Evolutionary conservation across 352 stramenopile genomes (phyloP).

Genomic region (Elongisporangium anandrum): DNA sequence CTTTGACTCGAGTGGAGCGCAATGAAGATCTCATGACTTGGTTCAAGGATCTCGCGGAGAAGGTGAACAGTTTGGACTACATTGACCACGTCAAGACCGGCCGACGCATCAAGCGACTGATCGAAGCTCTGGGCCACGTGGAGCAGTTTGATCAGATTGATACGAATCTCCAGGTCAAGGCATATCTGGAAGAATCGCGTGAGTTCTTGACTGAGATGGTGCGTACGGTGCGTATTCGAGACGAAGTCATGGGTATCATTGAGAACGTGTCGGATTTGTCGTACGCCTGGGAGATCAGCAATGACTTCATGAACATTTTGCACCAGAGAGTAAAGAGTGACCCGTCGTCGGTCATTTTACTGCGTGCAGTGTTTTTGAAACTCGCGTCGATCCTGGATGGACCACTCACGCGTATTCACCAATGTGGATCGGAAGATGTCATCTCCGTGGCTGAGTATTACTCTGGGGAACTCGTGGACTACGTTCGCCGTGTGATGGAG

Average conservation of each 20-base stretch:
- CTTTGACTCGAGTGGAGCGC: conserved; percentile 88
- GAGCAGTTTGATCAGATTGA: conserved; percentile 96
- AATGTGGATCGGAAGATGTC: conserved; percentile 90
- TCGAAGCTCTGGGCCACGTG: conserved; percentile 92
- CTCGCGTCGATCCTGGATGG: conserved; percentile 93
- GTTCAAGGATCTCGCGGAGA: conserved; percentile 90
- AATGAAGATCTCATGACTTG: conserved; percentile 93
- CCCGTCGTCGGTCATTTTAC: conserved; percentile 88
- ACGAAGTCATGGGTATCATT: conserved; percentile 91
- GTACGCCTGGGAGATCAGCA: conserved; percentile 94
- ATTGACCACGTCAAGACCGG: conserved; percentile 92
- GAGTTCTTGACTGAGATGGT: conserved; percentile 94
- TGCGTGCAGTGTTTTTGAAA: conserved; percentile 94
- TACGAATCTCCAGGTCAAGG: conserved; percentile 93
- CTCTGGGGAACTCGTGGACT: conserved; percentile 91
- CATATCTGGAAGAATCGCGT: conserved; percentile 89
- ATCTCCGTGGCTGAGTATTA: conserved; percentile 94
- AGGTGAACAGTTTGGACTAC: conserved; percentile 90
- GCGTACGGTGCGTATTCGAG: conserved; percentile 90
- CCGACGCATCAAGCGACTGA: conserved; percentile 92
- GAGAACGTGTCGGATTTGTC: conserved; percentile 93
- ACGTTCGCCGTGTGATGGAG: conserved; percentile 93
- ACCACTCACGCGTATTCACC: conserved; percentile 90
- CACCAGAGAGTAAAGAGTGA: conserved; percentile 92
- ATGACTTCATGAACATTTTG: conserved; percentile 93